Conservation (phyloP, 2,329 filamentous ascomycete genomes). For the Emmonsia crescens region DNA sequence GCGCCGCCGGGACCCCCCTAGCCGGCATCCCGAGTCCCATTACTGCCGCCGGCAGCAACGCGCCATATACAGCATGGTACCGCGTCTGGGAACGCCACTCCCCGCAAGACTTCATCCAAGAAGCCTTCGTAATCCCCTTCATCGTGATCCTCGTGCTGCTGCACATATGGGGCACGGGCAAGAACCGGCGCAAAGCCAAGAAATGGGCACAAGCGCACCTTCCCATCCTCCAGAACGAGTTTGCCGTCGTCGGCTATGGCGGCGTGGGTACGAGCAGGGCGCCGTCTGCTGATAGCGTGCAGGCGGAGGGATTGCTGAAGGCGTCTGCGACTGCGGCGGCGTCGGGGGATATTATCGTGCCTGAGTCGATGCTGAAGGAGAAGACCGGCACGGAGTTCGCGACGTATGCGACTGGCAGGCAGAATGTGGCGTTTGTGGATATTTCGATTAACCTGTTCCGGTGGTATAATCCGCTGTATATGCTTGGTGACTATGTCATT, state of each 20-base stretch:
- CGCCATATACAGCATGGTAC: conserved; percentile 90
- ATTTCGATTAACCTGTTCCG: conserved; percentile 71
- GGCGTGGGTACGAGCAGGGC: conserved; percentile 34
- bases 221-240: conserved; percentile 65
- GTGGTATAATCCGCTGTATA: conserved; percentile 69
- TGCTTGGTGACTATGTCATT: conserved; percentile 55
- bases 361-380: conserved; percentile 60
- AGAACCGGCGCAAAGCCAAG: conserved; percentile 70
- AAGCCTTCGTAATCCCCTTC: conserved; percentile 69
- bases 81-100: conserved; percentile 79
- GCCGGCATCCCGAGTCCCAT: conserved; percentile 4
- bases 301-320: conserved; percentile 31
- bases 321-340: conserved; percentile 24
- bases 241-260: conserved; percentile 73
- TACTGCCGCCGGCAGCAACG: conserved; percentile 39
- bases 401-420: conserved; percentile 79
- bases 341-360: conserved; percentile 35
- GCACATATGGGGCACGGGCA: conserved; percentile 68
- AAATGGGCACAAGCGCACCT: conserved; percentile 70
- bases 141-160: conserved; percentile 64
- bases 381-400: conserved; percentile 78
- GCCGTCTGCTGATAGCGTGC: conserved; percentile 37
- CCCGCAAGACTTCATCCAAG: conserved; percentile 71
- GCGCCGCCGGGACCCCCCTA: conserved; percentile 25
- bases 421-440: conserved; percentile 87